Evolutionary conservation across 1,284 basidiomycete species (phyloP).

Genomic region (Fomitiporia mediterranea): DNA sequence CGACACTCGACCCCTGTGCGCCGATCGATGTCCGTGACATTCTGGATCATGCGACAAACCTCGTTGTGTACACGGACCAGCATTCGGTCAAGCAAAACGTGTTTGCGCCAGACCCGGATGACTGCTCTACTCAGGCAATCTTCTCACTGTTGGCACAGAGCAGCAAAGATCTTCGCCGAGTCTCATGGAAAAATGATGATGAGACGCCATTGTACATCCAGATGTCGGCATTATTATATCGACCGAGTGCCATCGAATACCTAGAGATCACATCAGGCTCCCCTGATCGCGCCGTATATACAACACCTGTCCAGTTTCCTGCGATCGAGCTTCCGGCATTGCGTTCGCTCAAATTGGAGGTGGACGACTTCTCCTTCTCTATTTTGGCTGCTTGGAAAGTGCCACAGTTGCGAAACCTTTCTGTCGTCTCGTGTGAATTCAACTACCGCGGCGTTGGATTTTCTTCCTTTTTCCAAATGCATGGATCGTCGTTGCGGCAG

Average conservation of each 20-base stretch:
- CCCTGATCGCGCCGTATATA: conserved; percentile 28
- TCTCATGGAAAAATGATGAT: conserved; percentile 69
- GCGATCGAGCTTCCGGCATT: conserved; percentile 48
- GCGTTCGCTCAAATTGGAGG: conserved; percentile 58
- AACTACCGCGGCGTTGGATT: conserved; percentile 60
- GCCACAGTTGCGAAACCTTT: conserved; percentile 56
- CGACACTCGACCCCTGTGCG: conserved; percentile 58
- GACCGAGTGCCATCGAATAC: conserved; percentile 45
- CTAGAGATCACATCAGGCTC: conserved; percentile 52
- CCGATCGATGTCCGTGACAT: conserved; percentile 62
- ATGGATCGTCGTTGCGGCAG: conserved; percentile 55
- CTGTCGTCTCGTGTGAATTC: conserved; percentile 64
- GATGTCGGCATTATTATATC: conserved; percentile 49
- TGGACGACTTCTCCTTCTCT: conserved; percentile 65
- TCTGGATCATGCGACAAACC: conserved; percentile 53
- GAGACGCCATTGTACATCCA: conserved; percentile 55
- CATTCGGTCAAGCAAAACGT: conserved; percentile 53
- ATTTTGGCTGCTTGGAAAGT: conserved; percentile 56
- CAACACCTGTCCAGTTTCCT: conserved; percentile 25
- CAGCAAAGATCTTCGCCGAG: conserved; percentile 44
- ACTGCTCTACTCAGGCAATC: conserved; percentile 49
- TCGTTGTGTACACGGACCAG: conserved; percentile 59
- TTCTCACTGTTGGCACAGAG: conserved; percentile 54
- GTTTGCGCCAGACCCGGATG: conserved; percentile 40
- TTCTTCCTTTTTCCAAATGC: conserved; percentile 55